Evolutionary conservation across 2,329 filamentous ascomycete species (phyloP), one percentile per base, ranked within the genome.

Genomic region (Ophiostoma angusticollis): DNA sequence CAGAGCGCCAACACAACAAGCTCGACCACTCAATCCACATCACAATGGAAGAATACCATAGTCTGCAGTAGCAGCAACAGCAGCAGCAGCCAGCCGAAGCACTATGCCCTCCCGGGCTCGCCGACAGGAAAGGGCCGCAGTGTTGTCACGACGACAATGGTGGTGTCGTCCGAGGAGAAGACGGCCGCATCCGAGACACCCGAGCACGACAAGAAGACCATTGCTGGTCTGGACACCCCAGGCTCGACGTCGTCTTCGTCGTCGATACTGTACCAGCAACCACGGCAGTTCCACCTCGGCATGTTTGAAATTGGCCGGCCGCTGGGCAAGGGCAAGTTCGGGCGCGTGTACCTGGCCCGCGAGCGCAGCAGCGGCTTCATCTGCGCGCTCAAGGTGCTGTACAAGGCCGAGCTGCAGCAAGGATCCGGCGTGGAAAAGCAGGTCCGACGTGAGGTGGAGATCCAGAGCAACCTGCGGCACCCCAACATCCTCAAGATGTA

Each of bases 221-320:
- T 54, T 63, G 37, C n/a, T n/a, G n/a, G n/a, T n/a, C n/a, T n/a
- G n/a, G n/a, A n/a, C n/a, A n/a, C n/a, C n/a, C n/a, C n/a, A n/a
- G n/a, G n/a, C n/a, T 48, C 56, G 24, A 56, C 64, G n/a, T 13
- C 35, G 56, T 62, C 32, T 55, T 65, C 8, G 58, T 79, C 39
- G 64, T 70, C 42, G 68, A 74, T 79, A 7, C 31, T 41, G 8
- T 37, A 37, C 39, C 33, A 41, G 23, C 41, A 63, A 16, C 70
- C 70, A 31, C 78, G 74, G 50, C 60, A 85, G 49, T 87, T 87
- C 61, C 84, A 93, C 55, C 74, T 94, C 4, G 83, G 84, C 60
- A 93, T 93, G 84, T 93, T 93, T 57, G 86, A 94, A 58, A 93
- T 93, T 47, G 84, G 84, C 28, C 81, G 84, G 49, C 83, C 84